Conservation (phyloP, 2,329 filamentous ascomycete genomes). For the Pseudomassariella vexata region DNA sequence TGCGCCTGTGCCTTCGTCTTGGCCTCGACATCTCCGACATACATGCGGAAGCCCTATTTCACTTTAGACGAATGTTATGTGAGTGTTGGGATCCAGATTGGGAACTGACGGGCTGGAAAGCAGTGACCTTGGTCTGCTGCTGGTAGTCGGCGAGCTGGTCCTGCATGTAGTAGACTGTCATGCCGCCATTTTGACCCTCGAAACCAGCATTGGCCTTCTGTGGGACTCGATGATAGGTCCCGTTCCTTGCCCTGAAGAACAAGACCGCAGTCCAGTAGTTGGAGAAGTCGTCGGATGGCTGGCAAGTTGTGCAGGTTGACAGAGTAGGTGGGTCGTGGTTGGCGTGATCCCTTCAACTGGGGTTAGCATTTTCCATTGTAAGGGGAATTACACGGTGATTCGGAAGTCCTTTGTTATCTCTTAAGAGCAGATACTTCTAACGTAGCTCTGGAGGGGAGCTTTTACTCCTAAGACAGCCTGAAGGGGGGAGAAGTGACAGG, state of each 20-base stretch:
- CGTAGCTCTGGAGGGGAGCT: no score
- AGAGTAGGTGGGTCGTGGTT: slow-evolving; percentile 13
- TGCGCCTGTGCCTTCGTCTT: slow-evolving; percentile 26
- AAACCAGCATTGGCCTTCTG: slow-evolving; percentile 22
- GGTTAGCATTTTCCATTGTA: no score
- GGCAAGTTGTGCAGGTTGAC: slow-evolving; percentile 29
- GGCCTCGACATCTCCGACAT: slow-evolving; percentile 31
- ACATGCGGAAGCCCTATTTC: slow-evolving; percentile 36
- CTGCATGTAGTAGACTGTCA: slow-evolving; percentile 38
- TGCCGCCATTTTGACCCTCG: slow-evolving; percentile 28
- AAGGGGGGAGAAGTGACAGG: no score
- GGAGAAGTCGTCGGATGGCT: slow-evolving; percentile 25
- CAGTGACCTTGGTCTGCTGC: slow-evolving; percentile 32
- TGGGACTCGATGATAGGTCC: slow-evolving; percentile 4
- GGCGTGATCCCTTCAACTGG: slow-evolving; percentile 4
- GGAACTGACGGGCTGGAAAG: slow-evolving; percentile 30
- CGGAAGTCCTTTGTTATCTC: no score
- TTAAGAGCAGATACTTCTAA: no score
- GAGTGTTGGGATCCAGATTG: slow-evolving; percentile 2
- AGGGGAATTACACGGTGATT: no score
- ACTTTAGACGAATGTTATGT: no score
- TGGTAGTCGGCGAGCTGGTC: slow-evolving; percentile 23
- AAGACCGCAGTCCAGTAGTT: slow-evolving; percentile 30
- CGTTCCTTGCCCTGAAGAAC: slow-evolving; percentile 25
- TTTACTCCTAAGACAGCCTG: no score